Evolutionary conservation across 176 grass and related monocot genomes (phyloP), one percentile per base, ranked within the genome.

Genomic region (Thinopyrum elongatum): DNA sequence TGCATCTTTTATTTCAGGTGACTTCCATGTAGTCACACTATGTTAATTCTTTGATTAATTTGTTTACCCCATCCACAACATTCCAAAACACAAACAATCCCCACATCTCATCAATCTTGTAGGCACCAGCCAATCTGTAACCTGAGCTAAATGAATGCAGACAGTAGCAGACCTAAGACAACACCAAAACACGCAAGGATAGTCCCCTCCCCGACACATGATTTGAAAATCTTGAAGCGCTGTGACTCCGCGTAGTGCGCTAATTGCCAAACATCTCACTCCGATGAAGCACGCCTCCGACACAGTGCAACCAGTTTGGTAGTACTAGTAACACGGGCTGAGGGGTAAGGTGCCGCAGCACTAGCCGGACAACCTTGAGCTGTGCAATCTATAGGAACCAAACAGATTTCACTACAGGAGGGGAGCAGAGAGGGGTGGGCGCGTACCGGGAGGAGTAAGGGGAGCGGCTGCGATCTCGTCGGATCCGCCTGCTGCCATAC

Each of bases 391-490:
- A 16, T 0, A 44, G 12, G 65, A 30, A 70, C 80, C 36, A 71
- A 84, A 68, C 27, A 1, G 51, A 34, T 29, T 25, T 63, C 33
- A 8, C 4, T 19, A 21, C 4, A 3, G 53, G 16, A 46, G 41
- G 10, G 80, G 17, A 7, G 35, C 36, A 51, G 59, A 39, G 3
- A 26, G 8, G 0, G 41, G 41, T 11, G 6, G 9, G 23, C 7
- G 38, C 53, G 23, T 74, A 90, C 88, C 88, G 72, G 31, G 62
- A 80, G 67, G 22, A 21, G 55, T 63, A 82, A 57, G 84, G 88
- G 64, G 83, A 79, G 57, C 42, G 73, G 74, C 84, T 90, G 26
- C 88, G 80, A 13, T 90, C 84, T 65, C 80, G 79, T 65, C 80
- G 80, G 58, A 39, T 86, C 61, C 80, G 81, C 41, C 79, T 33